Conservation (phyloP, 257 asterid genomes). For the Misopates orontium region DNA sequence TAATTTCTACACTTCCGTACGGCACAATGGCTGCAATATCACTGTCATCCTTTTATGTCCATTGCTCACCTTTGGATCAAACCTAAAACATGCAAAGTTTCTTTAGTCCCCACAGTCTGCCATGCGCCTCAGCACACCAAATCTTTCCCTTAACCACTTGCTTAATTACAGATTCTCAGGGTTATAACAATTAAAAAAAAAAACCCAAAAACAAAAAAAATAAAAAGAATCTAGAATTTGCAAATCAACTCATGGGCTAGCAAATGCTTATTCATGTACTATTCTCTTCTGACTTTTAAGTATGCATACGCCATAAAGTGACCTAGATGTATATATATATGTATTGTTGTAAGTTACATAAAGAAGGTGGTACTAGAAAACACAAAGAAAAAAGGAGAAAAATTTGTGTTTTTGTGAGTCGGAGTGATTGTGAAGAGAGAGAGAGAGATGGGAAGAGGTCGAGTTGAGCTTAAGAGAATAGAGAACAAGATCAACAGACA, state of each 20-base stretch:
- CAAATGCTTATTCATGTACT: background rate
- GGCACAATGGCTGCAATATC: background rate
- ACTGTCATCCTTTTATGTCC: background rate
- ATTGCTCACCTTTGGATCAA: background rate
- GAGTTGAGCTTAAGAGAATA: constrained; percentile 89
- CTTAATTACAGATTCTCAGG: no score
- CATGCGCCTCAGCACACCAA: background rate
- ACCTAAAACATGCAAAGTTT: background rate
- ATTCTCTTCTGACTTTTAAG: background rate
- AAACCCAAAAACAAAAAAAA: background rate
- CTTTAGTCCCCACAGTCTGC: background rate
- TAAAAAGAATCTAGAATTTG: background rate
- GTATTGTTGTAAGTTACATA: constrained; percentile 2
- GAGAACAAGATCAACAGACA: constrained; percentile 97
- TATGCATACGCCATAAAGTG: background rate
- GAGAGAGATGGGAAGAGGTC: constrained; percentile 72
- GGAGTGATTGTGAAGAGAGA: constrained; percentile 4
- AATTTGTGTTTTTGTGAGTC: background rate
- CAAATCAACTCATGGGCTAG: background rate
- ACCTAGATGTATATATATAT: background rate
- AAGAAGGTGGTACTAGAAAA: constrained; percentile 26
- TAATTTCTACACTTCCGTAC: no score
- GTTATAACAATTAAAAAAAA: no score
- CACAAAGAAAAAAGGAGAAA: constrained; percentile 21
- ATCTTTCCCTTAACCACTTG: background rate